Evolutionary conservation across 345 rosid species (phyloP).

Genomic region (Corchorus olitorius): DNA sequence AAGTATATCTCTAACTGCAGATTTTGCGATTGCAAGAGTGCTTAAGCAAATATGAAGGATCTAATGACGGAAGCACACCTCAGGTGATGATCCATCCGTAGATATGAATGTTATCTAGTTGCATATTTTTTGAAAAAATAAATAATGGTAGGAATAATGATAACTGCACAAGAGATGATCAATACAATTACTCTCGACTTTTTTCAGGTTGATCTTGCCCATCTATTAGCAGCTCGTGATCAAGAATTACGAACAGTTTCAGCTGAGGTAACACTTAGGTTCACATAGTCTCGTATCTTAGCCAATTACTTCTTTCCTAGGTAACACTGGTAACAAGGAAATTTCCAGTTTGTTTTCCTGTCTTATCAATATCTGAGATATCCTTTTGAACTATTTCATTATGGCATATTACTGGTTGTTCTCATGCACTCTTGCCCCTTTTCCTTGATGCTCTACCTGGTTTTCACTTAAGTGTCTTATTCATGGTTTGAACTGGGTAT

Average conservation of each 20-base stretch:
- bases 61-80: conserved; percentile 85
- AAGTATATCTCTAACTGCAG: conserved; percentile 35
- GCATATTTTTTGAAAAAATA: background rate
- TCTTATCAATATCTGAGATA: background rate
- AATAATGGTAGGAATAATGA: background rate
- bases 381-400: background rate
- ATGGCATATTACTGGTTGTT: background rate
- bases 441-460: background rate
- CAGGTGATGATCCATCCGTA: conserved; percentile 52
- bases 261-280: conserved; percentile 67
- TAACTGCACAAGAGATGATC: background rate
- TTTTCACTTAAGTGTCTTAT: background rate
- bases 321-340: conserved; percentile 31
- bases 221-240: conserved; percentile 89
- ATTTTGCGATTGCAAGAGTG: conserved; percentile 88
- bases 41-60: conserved; percentile 85
- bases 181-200: conserved; percentile 10
- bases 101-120: conserved; percentile 8
- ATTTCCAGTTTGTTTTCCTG: background rate
- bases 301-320: conserved; percentile 26
- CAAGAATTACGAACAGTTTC: conserved; percentile 89
- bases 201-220: conserved; percentile 91
- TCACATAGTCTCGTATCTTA: background rate
- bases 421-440: background rate
- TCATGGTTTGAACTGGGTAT: background rate